Base-by-base conservation (phyloP, 306 rosid species). In the Quercus gilva region DNA sequence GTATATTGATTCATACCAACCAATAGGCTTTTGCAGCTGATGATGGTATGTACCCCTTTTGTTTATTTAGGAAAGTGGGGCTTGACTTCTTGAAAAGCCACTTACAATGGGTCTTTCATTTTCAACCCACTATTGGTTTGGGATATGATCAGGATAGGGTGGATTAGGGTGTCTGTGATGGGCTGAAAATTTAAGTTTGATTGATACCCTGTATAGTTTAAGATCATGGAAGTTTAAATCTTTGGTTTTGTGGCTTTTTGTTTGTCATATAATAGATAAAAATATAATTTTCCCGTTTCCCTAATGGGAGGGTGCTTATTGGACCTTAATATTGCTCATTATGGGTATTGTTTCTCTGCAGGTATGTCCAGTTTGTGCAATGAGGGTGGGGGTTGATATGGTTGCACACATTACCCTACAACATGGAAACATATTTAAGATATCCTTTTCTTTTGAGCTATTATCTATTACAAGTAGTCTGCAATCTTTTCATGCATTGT, bases 331-430 rank as follows among this genome's bases (percentile, higher is more conserved):
- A 33, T 55, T 79, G 55, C 85, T 75, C 81, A 82, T 71, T 49
- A 3, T 14, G 68, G 35, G 57, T 5, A 35, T 75, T 76, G 19
- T 78, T 74, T 33, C 55, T 61, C 13, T 88, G 90, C 94, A 95
- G 99, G 96, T 92, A 63, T 95, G 98, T 84, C 98, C 99, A 21
- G 97, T 95, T 82, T 95, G 99, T 84, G 84, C 94, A 71, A 82
- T 83, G 91, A 92, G 97, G 87, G 97, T 95, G 74, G 99, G 98
- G 85, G 91, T 92, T 85, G 97, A 95, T 88, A 90, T 95, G 99
- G 98, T 92, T 28, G 95, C 97, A 1, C 99, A 95, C 88, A 92
- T 95, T 84, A 90, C 99, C 72, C 85, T 90, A 71, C 98, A 95
- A 63, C 99, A 95, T 85, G 98, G 97, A 78, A 95, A 88, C 74